Percentiles rank a stretch among this genome's conserved stretches.
These are phyloP conservation scores for Kondoa malvinella DNA, from an alignment of 768 basidiomycete genomes.

Conservation along the genomic window DNA sequence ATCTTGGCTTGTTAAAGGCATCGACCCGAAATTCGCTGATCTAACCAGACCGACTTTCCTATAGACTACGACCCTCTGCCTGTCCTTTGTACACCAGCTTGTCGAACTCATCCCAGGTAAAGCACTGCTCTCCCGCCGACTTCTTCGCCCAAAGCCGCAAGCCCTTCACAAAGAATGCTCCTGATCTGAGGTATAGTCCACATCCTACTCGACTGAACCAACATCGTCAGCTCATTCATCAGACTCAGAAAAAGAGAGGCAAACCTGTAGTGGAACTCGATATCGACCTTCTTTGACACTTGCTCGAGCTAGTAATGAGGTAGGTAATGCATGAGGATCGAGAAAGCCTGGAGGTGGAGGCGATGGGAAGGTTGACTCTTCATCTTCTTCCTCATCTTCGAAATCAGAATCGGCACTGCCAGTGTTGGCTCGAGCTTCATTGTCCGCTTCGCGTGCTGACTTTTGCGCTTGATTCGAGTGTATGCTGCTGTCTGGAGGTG, in stretches of 20 bases:
- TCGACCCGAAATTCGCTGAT: too few species aligned
- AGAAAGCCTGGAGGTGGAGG: constrained; percentile 14
- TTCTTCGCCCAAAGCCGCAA: constrained; percentile 9
- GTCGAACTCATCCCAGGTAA: not conserved
- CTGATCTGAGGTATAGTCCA: not conserved
- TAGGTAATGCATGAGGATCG: constrained; percentile 9
- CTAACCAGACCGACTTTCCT: too few species aligned
- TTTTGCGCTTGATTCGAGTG: too few species aligned
- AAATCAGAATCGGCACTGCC: not conserved
- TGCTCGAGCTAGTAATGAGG: not conserved
- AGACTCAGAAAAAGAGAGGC: not conserved
- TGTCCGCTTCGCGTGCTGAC: not conserved
- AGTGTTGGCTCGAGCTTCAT: not conserved
- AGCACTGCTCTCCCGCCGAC: constrained; percentile 3
- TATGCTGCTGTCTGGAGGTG: not conserved
- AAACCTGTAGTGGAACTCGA: constrained; percentile 3
- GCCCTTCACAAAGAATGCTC: not conserved
- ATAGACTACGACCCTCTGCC: too few species aligned
- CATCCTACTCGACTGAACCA: not conserved
- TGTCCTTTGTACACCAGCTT: too few species aligned
- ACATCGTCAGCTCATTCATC: not conserved
- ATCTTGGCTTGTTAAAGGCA: too few species aligned
- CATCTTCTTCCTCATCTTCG: constrained; percentile 11
- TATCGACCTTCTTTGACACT: constrained; percentile 5
- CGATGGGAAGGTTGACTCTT: constrained; percentile 2